phyloP scores from a whole-genome alignment of 768 basidiomycete genomes.

The Phlegmacium glaucopus region DNA sequence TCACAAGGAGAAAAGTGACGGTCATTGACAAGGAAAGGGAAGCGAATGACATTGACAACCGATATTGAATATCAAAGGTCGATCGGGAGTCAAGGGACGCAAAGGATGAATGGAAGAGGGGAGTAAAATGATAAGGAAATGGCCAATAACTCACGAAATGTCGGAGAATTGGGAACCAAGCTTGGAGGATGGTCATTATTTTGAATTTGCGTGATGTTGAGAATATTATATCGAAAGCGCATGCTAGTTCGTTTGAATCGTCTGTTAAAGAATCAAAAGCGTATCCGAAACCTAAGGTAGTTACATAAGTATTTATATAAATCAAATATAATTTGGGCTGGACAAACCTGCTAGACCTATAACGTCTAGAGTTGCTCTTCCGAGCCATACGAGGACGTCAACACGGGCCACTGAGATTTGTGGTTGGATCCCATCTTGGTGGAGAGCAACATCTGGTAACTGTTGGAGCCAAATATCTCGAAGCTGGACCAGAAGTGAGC shows the following conservation, averaged over 20 bases:
- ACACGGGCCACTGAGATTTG: slow-evolving; percentile 26
- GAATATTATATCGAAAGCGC: slow-evolving; percentile 53
- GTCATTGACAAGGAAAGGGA: neutral
- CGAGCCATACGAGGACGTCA: slow-evolving; percentile 64
- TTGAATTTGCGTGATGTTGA: slow-evolving; percentile 49
- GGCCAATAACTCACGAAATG: slow-evolving; percentile 41
- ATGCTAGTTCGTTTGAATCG: slow-evolving; percentile 49
- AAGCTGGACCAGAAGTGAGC: slow-evolving; percentile 29
- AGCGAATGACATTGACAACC: neutral
- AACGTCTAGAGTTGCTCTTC: slow-evolving; percentile 66
- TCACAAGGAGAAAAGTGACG: neutral
- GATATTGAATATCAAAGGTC: neutral
- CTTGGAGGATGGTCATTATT: slow-evolving; percentile 48
- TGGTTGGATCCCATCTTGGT: slow-evolving; percentile 17
- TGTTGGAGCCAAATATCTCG: slow-evolving; percentile 40
- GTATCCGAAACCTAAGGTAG: slow-evolving; percentile 26
- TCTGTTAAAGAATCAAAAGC: slow-evolving; percentile 25
- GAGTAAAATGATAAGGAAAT: slow-evolving; percentile 1
- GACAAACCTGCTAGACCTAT: slow-evolving; percentile 62
- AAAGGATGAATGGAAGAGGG: neutral
- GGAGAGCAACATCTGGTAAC: neutral
- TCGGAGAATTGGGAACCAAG: slow-evolving; percentile 55
- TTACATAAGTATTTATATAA: too few species aligned
- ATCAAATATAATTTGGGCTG: too few species aligned
- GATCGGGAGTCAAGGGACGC: too few species aligned